Conservation (phyloP, 371 early-diverging fungal species). For the Rhizopus delemar region DNA sequence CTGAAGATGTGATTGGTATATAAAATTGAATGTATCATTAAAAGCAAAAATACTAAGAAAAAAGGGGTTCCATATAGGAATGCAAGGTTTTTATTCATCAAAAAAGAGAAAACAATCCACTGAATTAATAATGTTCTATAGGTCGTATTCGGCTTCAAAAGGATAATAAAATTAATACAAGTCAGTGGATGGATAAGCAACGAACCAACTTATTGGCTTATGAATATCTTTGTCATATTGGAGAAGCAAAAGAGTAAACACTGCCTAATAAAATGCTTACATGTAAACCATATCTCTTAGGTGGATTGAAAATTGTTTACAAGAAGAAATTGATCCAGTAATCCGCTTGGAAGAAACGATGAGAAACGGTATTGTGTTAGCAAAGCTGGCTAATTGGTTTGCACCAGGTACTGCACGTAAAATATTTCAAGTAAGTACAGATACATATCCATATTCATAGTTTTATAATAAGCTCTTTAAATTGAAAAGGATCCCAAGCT, state of each 20-base stretch:
- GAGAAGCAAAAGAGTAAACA: slow-evolving; percentile 97
- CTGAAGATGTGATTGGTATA: slow-evolving; percentile 48
- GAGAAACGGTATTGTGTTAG: slow-evolving; percentile 94
- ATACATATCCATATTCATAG: neutral
- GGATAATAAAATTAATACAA: slow-evolving; percentile 51
- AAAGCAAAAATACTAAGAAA: neutral
- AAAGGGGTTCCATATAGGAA: slow-evolving; percentile 16
- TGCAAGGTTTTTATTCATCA: slow-evolving; percentile 23
- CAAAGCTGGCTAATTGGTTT: slow-evolving; percentile 88
- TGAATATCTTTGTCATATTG: slow-evolving; percentile 98
- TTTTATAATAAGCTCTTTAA: too few relatives aligned
- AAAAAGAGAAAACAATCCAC: too few relatives aligned
- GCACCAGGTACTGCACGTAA: slow-evolving; percentile 80
- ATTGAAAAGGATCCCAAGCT: slow-evolving; percentile 71
- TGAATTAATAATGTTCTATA: slow-evolving; percentile 2
- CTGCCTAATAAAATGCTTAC: neutral
- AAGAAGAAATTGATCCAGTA: slow-evolving; percentile 79
- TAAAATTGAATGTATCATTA: neutral
- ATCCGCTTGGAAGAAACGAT: slow-evolving; percentile 87
- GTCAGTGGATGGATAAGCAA: slow-evolving; percentile 94
- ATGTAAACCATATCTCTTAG: slow-evolving; percentile 38
- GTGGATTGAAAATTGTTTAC: slow-evolving; percentile 94
- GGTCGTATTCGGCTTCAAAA: slow-evolving; percentile 69
- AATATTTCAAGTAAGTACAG: slow-evolving; percentile 77
- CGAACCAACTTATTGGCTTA: slow-evolving; percentile 93